Evolutionary conservation across 2,329 filamentous ascomycete species (phyloP), one percentile per base, ranked within the genome.

Genomic region (Teratosphaeria viscida): DNA sequence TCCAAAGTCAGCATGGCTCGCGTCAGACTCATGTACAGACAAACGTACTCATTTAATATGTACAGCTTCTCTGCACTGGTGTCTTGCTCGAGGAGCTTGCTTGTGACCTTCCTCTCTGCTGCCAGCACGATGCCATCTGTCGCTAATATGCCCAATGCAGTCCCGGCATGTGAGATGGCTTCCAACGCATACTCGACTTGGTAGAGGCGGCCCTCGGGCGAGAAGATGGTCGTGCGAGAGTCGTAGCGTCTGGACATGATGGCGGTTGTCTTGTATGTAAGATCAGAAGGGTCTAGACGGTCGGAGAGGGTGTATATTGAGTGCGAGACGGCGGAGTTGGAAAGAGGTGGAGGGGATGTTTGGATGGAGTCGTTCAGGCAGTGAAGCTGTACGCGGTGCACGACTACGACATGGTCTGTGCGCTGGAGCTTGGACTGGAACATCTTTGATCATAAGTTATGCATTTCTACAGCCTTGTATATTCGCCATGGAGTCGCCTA

Each of bases 11-110:
- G 58, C 49, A n/a, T 8, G 6, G 27, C 43, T 12, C 52, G 54
- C 14, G 29, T 29, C 7, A 6, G 23, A 49, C 23, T 26, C n/a
- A 19, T 11, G 35, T 56, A 35, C 59, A 59, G 49, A 27, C 52
- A 60, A 3, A 62, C 88, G 64, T 81, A 96, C 92, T 99, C 94
- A 70, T 99, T 99, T 70, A 99, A 81, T 71, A 96, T 96, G 78
- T 99, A 99, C 68, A 99, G 90, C 86, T 99, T 99, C 86, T 99
- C 94, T 56, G 94, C 95, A 59, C 94, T 97, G 65, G 95, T 99
- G 79, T 99, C 94, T 80, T 99, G 95, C 82, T 99, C 94, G 73
- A 99, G 79, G 73, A 99, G 82, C 85, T 99, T 99, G 78, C 94
- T 97, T 63, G 94, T 99, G 70, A 99, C 94, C 81, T 99, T 99